These are phyloP conservation scores for Verticillium isaacii DNA, from an alignment of 2,329 filamentous ascomycete species.

Conservation along the genomic window DNA sequence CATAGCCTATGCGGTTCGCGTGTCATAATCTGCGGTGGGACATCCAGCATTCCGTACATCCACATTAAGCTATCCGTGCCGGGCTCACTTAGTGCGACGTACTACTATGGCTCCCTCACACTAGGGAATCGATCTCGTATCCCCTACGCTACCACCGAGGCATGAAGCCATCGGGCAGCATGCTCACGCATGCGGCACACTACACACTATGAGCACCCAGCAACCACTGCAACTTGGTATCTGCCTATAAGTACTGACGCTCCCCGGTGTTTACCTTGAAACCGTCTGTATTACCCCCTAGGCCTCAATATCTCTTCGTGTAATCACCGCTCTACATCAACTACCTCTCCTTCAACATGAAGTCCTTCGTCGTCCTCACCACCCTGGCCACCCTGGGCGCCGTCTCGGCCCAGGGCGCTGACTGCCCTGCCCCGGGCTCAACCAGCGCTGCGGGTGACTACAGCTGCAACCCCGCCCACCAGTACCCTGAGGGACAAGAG, in stretches of 20 bases:
- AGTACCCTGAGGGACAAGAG: slow-evolving; percentile 9
- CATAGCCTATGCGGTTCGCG: neutral
- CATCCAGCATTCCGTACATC: neutral
- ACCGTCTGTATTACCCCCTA: neutral
- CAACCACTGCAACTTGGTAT: neutral
- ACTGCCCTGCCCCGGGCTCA: slow-evolving; percentile 6
- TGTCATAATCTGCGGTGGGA: neutral
- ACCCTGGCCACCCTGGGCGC: neutral
- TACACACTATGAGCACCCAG: neutral
- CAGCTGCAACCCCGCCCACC: slow-evolving; percentile 15
- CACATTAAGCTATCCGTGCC: neutral
- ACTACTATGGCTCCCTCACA: neutral
- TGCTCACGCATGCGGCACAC: neutral
- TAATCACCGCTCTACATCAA: neutral
- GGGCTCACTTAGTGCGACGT: neutral
- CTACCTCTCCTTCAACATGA: neutral
- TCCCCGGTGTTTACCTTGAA: neutral
- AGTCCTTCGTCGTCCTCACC: neutral
- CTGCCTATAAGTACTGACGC: neutral
- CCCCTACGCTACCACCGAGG: neutral
- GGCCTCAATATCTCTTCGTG: neutral
- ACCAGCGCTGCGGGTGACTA: slow-evolving; percentile 12
- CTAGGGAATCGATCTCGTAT: neutral
- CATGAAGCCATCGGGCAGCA: neutral
- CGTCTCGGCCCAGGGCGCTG: neutral